These are phyloP conservation scores for Colletotrichum sp. DNA, from an alignment of 2,329 filamentous ascomycete genomes.

Conservation along the genomic window DNA sequence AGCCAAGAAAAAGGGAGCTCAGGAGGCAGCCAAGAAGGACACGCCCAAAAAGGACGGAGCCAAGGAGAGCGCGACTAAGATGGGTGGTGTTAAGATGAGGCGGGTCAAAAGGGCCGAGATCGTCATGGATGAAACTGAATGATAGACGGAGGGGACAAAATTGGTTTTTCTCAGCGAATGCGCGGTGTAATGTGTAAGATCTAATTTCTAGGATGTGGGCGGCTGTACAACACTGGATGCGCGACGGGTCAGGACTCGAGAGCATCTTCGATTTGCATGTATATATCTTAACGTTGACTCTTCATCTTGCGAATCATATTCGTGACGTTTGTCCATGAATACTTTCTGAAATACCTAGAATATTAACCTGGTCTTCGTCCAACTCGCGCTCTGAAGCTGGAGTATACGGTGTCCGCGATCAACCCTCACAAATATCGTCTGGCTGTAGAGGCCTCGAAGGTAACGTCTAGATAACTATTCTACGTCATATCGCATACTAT, in stretches of 20 bases:
- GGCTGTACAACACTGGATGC: not conserved
- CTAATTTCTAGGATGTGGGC: not conserved
- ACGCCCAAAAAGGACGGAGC: not conserved
- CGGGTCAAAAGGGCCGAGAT: not conserved
- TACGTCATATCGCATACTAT: not conserved
- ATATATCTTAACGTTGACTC: not conserved
- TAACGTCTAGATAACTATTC: not conserved
- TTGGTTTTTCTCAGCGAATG: not conserved
- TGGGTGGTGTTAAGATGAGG: not conserved
- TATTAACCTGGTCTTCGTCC: not conserved
- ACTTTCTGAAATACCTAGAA: rapidly evolving
- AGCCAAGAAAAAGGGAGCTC: not conserved
- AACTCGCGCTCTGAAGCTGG: not conserved
- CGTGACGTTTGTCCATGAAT: rapidly evolving
- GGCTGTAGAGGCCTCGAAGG: rapidly evolving
- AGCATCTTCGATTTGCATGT: not conserved
- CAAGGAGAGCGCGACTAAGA: not conserved
- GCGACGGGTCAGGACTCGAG: not conserved
- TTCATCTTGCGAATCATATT: not conserved
- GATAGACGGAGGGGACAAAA: not conserved
- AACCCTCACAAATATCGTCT: rapidly evolving
- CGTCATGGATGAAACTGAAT: not conserved
- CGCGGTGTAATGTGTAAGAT: not conserved
- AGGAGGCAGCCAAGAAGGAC: not conserved
- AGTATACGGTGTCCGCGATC: not conserved